Percentiles rank a stretch among this genome's conserved stretches.
These are phyloP conservation scores for Durusdinium trenchii DNA, from an alignment of 73 alveolate genomes.

Conservation along the genomic window DNA sequence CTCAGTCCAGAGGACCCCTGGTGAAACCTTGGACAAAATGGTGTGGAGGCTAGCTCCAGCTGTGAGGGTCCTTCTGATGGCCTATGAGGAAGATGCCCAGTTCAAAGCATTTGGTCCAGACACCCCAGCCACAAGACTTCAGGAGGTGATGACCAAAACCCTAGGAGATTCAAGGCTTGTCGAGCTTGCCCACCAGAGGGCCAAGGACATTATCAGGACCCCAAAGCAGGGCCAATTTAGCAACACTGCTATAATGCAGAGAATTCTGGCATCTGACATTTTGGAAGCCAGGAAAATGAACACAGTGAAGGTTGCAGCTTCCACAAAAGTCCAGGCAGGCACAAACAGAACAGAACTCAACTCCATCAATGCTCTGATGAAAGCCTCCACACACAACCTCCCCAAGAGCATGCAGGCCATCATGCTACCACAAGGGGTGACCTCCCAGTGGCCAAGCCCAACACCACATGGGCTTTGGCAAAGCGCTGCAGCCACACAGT, in stretches of 20 bases:
- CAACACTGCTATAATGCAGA: neutral
- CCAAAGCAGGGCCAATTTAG: neutral
- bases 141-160: neutral
- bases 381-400: neutral
- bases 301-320: neutral
- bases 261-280: neutral
- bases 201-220: neutral
- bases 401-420: neutral
- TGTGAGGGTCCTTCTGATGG: neutral
- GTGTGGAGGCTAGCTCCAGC: neutral
- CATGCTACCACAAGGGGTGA: neutral
- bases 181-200: neutral
- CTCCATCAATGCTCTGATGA: neutral
- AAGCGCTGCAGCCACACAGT: neutral
- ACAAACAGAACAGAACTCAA: no score
- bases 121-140: neutral
- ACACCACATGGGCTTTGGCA: neutral
- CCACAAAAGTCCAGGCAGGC: neutral
- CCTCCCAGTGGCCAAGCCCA: neutral
- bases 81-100: neutral
- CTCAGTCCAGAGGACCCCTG: no score
- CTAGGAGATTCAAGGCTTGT: neutral
- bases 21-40: neutral
- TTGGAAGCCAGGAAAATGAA: neutral
- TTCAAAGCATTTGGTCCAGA: neutral